phyloP scores from a whole-genome alignment of 2,329 filamentous ascomycete genomes.

The Eurotiales sp. region DNA sequence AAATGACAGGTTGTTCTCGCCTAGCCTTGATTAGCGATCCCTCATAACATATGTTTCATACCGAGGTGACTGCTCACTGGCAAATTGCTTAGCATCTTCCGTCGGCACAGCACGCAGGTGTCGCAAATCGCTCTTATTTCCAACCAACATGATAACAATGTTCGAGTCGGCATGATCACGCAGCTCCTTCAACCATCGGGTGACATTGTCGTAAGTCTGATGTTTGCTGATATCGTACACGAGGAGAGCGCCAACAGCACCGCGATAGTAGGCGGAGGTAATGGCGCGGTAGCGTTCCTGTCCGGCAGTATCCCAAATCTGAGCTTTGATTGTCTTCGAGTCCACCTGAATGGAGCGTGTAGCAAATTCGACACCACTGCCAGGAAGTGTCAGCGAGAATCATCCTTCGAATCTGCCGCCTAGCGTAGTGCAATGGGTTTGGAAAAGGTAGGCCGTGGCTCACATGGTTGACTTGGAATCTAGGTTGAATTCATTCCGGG shows the following conservation, averaged over 20 bases:
- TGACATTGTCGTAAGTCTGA: conserved; percentile 98
- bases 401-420: not conserved
- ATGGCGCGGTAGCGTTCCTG: conserved; percentile 99
- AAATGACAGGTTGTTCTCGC: conserved; percentile 97
- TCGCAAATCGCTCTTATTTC: conserved; percentile 99
- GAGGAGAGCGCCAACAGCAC: conserved; percentile 91
- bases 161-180: conserved; percentile 97
- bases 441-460: conserved; percentile 17
- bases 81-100: conserved; percentile 96
- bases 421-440: not conserved
- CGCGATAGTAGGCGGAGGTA: conserved; percentile 97
- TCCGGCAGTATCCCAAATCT: conserved; percentile 99
- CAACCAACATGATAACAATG: conserved; percentile 99
- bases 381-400: not conserved
- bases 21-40: conserved; percentile 44
- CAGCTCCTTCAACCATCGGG: conserved; percentile 97
- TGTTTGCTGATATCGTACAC: conserved; percentile 99
- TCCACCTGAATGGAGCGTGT: conserved; percentile 98
- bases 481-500: conserved; percentile 99
- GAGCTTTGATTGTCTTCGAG: conserved; percentile 99
- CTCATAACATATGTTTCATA: conserved; percentile 1
- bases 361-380: conserved; percentile 88
- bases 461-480: conserved; percentile 97
- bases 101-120: conserved; percentile 95
- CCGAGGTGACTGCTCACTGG: conserved; percentile 59